Conservation (phyloP, 176 grass and related monocot species). For the Bonia amplexicaulis region DNA sequence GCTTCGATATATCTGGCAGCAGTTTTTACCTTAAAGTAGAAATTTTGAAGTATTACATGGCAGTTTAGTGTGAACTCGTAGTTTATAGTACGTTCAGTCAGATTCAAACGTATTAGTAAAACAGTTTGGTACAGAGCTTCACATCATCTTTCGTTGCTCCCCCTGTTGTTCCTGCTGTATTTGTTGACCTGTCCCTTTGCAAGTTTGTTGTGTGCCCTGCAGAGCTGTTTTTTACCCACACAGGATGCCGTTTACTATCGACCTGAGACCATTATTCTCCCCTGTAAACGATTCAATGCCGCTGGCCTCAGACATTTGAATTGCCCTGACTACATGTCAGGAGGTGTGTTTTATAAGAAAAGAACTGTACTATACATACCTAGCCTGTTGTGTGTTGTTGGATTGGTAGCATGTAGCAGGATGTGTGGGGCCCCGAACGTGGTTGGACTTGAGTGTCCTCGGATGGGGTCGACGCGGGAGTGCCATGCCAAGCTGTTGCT, state of each 20-base stretch:
- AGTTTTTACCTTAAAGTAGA: too few species aligned
- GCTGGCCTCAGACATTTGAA: slow-evolving; percentile 39
- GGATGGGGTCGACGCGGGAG: neutral
- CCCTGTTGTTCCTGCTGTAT: neutral
- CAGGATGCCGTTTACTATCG: neutral
- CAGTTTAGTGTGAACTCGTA: slow-evolving; percentile 12
- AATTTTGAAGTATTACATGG: neutral
- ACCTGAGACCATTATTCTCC: neutral
- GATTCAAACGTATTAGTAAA: slow-evolving; percentile 33
- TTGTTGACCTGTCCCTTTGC: slow-evolving; percentile 41
- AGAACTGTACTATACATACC: slow-evolving; percentile 14
- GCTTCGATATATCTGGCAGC: too few species aligned
- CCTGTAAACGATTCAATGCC: slow-evolving; percentile 22
- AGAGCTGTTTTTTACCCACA: slow-evolving; percentile 39
- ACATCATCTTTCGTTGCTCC: neutral
- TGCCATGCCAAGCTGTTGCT: slow-evolving; percentile 3
- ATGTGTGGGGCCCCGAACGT: neutral
- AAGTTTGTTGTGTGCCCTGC: slow-evolving; percentile 33
- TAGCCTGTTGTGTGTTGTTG: slow-evolving; percentile 19
- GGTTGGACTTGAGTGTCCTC: slow-evolving; percentile 31
- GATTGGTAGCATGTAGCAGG: slow-evolving; percentile 24
- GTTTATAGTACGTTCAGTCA: neutral
- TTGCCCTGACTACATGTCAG: slow-evolving; percentile 25
- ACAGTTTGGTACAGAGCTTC: slow-evolving; percentile 1
- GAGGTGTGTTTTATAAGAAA: slow-evolving; percentile 15